Conservation (phyloP, 768 basidiomycete species). For the Tulasnella sp. region DNA sequence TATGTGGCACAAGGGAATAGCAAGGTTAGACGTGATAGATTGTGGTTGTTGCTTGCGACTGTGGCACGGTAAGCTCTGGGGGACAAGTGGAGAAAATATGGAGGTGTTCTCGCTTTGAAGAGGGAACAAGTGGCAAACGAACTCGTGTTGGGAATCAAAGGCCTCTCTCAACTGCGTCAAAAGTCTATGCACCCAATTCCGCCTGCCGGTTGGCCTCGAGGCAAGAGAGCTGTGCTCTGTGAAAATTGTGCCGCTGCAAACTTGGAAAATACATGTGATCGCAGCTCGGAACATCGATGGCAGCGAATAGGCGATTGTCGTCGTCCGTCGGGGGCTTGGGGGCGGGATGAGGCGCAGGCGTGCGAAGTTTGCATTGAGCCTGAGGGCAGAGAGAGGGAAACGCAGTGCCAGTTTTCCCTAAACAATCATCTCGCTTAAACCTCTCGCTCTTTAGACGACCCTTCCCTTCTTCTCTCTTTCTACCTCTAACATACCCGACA, state of each 20-base stretch:
- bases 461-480: neutral
- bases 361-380: conserved; percentile 3
- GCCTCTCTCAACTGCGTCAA: neutral
- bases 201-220: neutral
- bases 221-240: conserved; percentile 14
- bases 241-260: neutral
- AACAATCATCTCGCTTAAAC: neutral
- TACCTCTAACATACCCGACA: neutral
- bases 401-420: neutral
- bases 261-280: neutral
- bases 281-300: neutral
- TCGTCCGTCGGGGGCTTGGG: neutral
- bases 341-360: neutral
- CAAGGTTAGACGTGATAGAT: conserved; percentile 7
- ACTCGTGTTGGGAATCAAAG: neutral
- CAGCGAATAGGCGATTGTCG: neutral
- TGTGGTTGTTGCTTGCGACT: neutral
- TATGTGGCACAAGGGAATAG: neutral
- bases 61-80: neutral
- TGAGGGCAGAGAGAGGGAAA: neutral
- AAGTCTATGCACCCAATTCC: neutral
- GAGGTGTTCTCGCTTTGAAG: neutral
- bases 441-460: neutral
- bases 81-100: neutral
- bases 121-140: neutral